These are phyloP conservation scores for Guadua angustifolia DNA, from an alignment of 176 grass and related monocot genomes.

Conservation along the genomic window DNA sequence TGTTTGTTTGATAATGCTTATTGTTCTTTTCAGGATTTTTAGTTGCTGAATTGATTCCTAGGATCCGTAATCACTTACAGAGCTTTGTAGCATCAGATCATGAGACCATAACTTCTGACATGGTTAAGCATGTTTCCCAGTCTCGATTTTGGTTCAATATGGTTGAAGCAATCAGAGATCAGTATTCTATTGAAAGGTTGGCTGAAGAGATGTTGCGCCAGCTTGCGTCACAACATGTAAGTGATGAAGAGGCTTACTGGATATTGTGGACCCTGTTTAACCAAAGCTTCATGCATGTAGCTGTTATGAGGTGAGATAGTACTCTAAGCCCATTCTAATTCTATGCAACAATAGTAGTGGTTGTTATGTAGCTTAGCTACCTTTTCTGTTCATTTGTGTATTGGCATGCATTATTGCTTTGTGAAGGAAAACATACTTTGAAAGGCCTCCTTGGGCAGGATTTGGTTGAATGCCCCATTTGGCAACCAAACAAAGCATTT, in stretches of 20 bases:
- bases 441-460: not conserved
- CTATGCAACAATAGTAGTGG: conserved; percentile 14
- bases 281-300: conserved; percentile 53
- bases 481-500: not conserved
- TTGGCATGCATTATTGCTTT: conserved; percentile 36
- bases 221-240: conserved; percentile 67
- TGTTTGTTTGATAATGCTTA: conserved; percentile 42
- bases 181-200: conserved; percentile 91
- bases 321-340: conserved; percentile 14
- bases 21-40: conserved; percentile 79
- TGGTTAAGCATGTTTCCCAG: conserved; percentile 55
- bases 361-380: conserved; percentile 19
- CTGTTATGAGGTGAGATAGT: conserved; percentile 67
- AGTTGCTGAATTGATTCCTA: conserved; percentile 75
- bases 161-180: conserved; percentile 80
- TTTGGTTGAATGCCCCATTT: conserved; percentile 16
- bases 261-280: conserved; percentile 82
- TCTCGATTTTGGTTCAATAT: conserved; percentile 84
- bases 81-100: conserved; percentile 62
- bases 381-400: conserved; percentile 27
- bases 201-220: conserved; percentile 74
- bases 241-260: conserved; percentile 88
- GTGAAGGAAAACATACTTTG: conserved; percentile 3
- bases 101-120: conserved; percentile 46
- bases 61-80: conserved; percentile 62